Base-by-base conservation (phyloP, 768 basidiomycete species). In the Russula lepida region DNA sequence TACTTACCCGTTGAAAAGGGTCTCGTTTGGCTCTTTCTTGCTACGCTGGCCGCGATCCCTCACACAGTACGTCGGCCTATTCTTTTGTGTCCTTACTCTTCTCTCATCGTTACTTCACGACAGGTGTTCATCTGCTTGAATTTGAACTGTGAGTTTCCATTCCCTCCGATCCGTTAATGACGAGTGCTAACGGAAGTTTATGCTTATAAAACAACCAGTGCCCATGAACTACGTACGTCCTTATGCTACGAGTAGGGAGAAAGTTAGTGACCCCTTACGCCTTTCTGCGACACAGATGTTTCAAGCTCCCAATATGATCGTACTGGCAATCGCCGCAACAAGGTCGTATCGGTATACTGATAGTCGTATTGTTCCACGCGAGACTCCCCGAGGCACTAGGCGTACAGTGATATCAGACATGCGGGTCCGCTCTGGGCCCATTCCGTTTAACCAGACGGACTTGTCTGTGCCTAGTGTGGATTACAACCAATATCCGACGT, bases 71-170 rank as follows among this genome's bases (percentile, higher is more conserved):
- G 51, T 30, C 13, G n/a, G 12, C 12, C 11, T 27, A 5, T 6
- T n/a, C 28, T 9, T 21, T 28, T 13, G 19, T 5, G 3, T 4
- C 25, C 23, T 23, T 19, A 23, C n/a, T 41, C 39, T 32, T 15
- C 8, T 19, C 27, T 50, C n/a, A 46, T 33, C 21, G 2, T 9
- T 23, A 15, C 44, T 39, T 39, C 30, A 21, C 19, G 12, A 21
- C 32, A 62, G 60, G 49, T 52, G n/a, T 51, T 57, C 32, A 46
- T 62, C 15, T n/a, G 2, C 21, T 44, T 62, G 21, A 52, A 62
- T 35, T 11, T 62, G 1, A 62, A 62, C 44, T 55, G 55, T 56
- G 25, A 6, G 1, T 57, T 30, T 39, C 32, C 12, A 12, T 32
- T 6, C 12, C 9, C 12, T 44, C 13, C 0, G 1, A 3, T 32